Evolutionary conservation across 1,284 basidiomycete genomes (phyloP).

Genomic region (Microbotryum silenes-acaulis): DNA sequence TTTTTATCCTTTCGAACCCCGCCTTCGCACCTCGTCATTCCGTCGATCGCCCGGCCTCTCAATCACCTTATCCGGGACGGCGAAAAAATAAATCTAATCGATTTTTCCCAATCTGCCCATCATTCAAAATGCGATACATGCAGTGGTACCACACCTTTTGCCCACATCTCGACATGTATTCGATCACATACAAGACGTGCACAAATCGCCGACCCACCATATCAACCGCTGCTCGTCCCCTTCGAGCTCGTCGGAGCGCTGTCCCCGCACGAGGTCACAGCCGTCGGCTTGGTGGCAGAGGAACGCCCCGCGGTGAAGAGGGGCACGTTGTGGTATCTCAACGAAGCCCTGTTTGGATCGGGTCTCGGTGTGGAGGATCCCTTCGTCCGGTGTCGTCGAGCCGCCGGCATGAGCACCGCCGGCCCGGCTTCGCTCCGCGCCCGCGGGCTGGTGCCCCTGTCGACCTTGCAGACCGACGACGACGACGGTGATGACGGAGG

Average conservation of each 20-base stretch:
- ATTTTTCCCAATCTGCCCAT: no score
- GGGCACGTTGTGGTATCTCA: slow-evolving; percentile 37
- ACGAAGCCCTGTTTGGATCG: slow-evolving; percentile 28
- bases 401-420: slow-evolving; percentile 18
- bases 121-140: not conserved
- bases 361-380: slow-evolving; percentile 28
- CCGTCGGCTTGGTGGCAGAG: slow-evolving; percentile 34
- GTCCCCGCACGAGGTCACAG: slow-evolving; percentile 29
- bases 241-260: slow-evolving; percentile 34
- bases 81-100: no score
- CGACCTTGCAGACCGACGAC: slow-evolving; percentile 8
- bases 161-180: slow-evolving; percentile 36
- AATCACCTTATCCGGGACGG: no score
- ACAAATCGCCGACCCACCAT: slow-evolving; percentile 18
- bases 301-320: slow-evolving; percentile 36
- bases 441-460: slow-evolving; percentile 12
- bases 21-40: no score
- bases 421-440: slow-evolving; percentile 20
- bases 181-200: slow-evolving; percentile 34
- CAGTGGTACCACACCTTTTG: slow-evolving; percentile 37
- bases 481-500: slow-evolving; percentile 25
- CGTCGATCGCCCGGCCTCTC: no score
- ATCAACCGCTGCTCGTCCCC: slow-evolving; percentile 30
- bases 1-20: no score
- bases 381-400: slow-evolving; percentile 24